These are phyloP conservation scores for Trichosanthes cucumerina DNA, from an alignment of 306 rosid genomes.

Conservation along the genomic window DNA sequence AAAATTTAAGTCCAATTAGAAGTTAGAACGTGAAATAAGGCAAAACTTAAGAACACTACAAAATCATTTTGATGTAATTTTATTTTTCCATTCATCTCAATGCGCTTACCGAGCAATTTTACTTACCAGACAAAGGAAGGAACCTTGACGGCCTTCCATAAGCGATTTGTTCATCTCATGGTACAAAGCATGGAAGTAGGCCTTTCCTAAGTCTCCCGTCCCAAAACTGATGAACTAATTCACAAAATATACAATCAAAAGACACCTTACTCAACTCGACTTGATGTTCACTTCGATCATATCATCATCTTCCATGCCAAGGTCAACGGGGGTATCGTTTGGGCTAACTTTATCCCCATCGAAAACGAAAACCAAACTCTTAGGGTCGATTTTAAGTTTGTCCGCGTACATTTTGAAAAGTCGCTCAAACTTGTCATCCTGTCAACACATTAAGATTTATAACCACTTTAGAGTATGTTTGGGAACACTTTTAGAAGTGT, in stretches of 20 bases:
- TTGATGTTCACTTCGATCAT: conserved; percentile 67
- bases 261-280: conserved; percentile 36
- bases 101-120: background rate
- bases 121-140: background rate
- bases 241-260: conserved; percentile 15
- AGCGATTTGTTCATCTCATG: background rate
- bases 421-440: conserved; percentile 89
- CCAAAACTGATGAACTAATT: background rate
- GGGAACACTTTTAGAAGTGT: background rate
- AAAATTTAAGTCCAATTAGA: background rate
- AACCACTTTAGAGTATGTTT: background rate
- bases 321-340: conserved; percentile 50
- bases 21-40: background rate
- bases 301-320: conserved; percentile 83
- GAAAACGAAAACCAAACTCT: conserved; percentile 49
- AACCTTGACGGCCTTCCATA: background rate
- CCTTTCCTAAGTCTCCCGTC: background rate
- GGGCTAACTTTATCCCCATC: conserved; percentile 74
- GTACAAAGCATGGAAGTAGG: background rate
- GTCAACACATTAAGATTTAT: conserved; percentile 4
- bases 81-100: background rate
- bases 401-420: conserved; percentile 62
- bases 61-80: background rate
- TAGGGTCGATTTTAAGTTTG: conserved; percentile 42
- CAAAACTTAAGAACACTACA: background rate